Conservation (phyloP, 2,329 filamentous ascomycete genomes). For the Teratosphaeria zuluensis region DNA sequence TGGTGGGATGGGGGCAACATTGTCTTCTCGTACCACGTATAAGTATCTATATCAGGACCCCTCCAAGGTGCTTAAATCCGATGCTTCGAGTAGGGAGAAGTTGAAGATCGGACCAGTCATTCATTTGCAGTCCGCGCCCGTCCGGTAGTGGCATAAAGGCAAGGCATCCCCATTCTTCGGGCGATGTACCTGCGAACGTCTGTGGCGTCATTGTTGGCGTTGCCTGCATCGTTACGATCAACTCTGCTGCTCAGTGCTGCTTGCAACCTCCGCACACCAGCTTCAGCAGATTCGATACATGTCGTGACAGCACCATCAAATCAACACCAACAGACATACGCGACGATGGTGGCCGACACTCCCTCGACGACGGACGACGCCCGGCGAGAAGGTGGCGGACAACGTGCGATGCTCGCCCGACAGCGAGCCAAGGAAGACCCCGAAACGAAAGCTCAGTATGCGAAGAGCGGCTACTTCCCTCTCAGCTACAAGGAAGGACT, state of each 20-base stretch:
- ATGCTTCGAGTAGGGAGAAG: not conserved
- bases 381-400: conserved; percentile 6
- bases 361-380: conserved; percentile 9
- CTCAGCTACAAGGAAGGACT: conserved; percentile 86
- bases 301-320: not conserved
- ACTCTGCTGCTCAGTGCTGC: conserved; percentile 3
- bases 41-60: not conserved
- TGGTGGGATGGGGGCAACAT: no score
- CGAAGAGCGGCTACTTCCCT: conserved; percentile 50
- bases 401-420: conserved; percentile 26
- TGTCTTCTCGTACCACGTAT: not conserved
- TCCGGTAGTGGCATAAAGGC: not conserved
- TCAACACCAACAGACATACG: conserved; percentile 4
- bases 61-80: not conserved
- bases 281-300: not conserved
- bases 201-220: conserved; percentile 4
- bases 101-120: not conserved
- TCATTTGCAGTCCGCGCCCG: not conserved
- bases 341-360: conserved; percentile 24
- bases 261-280: not conserved
- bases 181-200: not conserved
- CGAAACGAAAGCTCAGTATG: not conserved
- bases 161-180: not conserved
- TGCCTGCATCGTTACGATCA: conserved; percentile 6
- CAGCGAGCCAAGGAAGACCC: conserved; percentile 19